Base-by-base conservation (phyloP, 179 eudicot genomes). In the Beta macrorhiza region DNA sequence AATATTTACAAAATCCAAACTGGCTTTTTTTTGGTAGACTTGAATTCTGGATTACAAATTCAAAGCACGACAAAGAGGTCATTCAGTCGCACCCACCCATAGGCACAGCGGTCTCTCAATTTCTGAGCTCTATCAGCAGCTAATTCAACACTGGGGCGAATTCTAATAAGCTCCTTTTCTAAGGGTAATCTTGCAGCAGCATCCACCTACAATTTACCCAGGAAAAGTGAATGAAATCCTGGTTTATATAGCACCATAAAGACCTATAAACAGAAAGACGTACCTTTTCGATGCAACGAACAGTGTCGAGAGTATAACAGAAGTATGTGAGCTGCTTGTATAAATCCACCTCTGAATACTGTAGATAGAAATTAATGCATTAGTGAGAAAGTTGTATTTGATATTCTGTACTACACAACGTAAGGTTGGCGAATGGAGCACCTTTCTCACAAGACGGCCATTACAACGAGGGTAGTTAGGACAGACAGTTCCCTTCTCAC, bases 381-480 rank as follows among this genome's bases (percentile, higher is more conserved):
- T 57, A 78, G 81, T 65, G 58, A 64, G 67, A 71, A 67, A 45
- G n/a, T 62, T 4, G 42, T 29, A 13, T 16, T n/a, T 71, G 67
- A 17, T 45, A 25, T 29, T 45, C 12, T 22, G 37, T 72, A 12
- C 53, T 5, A 1, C 15, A 56, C 16, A 2, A 15, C 56, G 7
- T 4, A 9, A 15, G 22, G 25, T 6, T 25, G 14, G 12, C 47
- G 25, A 25, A 63, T 83, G 53, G 53, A 49, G 53, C 10, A 96
- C 99, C 99, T 96, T 87, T 91, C 95, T 91, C 29, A 90, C 83
- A 45, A 96, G 94, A 78, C 83, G 94, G 42, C 99, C 98, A 78
- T 87, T 94, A 78, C 99, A 96, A 52, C 83, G 92, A 72, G 99
- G 99, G 72, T 96, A 96, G 78, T 94, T 92, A 77, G 98, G 98